phyloP scores from a whole-genome alignment of 768 basidiomycete genomes.

The Cubamyces sp. region DNA sequence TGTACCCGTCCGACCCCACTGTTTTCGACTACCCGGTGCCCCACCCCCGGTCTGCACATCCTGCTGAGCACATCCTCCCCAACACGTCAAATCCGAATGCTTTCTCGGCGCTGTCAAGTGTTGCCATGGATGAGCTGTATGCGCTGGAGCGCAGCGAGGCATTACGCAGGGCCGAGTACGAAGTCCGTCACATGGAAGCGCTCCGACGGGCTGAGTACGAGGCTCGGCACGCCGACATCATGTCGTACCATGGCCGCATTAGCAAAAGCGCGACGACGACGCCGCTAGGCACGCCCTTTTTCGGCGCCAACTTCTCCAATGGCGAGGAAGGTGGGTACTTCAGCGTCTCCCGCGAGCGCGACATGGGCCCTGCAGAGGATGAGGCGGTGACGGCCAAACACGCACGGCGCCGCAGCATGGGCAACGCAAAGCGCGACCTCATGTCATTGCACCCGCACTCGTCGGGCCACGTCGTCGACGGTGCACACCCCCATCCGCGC shows the following conservation, averaged over 20 bases:
- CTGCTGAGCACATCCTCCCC: conserved; percentile 17
- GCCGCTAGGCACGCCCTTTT: conserved; percentile 54
- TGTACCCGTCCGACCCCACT: conserved; percentile 33
- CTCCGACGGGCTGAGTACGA: conserved; percentile 68
- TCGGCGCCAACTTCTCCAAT: conserved; percentile 32
- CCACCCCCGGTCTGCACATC: conserved; percentile 21
- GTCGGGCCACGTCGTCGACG: conserved; percentile 37
- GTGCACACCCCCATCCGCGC: conserved; percentile 39
- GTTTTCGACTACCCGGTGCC: conserved; percentile 28
- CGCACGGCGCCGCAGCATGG: conserved; percentile 53
- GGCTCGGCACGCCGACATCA: conserved; percentile 50
- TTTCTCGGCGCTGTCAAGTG: conserved; percentile 68
- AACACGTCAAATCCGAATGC: conserved; percentile 47
- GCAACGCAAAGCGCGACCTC: conserved; percentile 29
- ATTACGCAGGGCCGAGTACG: conserved; percentile 83
- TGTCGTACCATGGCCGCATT: conserved; percentile 37
- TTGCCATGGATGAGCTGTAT: conserved; percentile 89
- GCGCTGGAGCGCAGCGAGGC: conserved; percentile 89
- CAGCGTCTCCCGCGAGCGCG: conserved; percentile 41
- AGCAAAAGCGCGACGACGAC: conserved; percentile 74
- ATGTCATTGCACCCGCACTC: conserved; percentile 34
- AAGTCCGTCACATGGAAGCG: conserved; percentile 60
- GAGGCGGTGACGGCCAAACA: conserved; percentile 34
- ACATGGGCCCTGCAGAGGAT: conserved; percentile 37
- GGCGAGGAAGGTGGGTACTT: conserved; percentile 47